Conservation (phyloP, 2,329 filamentous ascomycete genomes). For the Boeremia lycopersici region DNA sequence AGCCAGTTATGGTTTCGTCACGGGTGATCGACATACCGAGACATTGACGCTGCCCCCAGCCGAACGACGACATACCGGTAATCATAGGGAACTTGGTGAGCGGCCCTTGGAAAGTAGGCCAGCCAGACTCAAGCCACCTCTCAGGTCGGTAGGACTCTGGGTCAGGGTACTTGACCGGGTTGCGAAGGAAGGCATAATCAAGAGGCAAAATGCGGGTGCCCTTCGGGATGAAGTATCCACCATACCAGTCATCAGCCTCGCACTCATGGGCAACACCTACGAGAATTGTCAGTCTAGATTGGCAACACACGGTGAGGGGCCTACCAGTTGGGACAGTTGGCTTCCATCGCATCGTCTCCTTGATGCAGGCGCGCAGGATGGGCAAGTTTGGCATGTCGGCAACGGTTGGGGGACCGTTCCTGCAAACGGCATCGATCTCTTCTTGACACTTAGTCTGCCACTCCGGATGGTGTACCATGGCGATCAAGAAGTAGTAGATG, state of each 20-base stretch:
- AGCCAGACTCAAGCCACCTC: conserved; percentile 66
- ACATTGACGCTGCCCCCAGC: conserved; percentile 67
- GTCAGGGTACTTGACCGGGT: conserved; percentile 65
- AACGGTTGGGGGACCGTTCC: conserved; percentile 35
- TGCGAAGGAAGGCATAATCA: conserved; percentile 48
- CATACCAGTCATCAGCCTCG: conserved; percentile 58
- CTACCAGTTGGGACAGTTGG: conserved; percentile 53
- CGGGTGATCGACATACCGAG: conserved; percentile 68
- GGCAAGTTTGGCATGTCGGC: conserved; percentile 52
- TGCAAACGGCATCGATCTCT: conserved; percentile 40
- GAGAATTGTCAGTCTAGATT: not conserved
- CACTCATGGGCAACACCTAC: conserved; percentile 58
- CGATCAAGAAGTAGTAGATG: conserved; percentile 47
- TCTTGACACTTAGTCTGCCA: conserved; percentile 45
- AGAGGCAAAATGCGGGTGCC: conserved; percentile 49
- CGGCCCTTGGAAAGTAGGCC: conserved; percentile 69
- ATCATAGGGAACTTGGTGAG: conserved; percentile 68
- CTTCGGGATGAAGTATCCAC: conserved; percentile 57
- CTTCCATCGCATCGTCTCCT: conserved; percentile 53
- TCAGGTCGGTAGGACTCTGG: conserved; percentile 68
- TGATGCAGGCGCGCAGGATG: conserved; percentile 55
- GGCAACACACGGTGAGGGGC: conserved; percentile 3
- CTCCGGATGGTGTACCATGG: conserved; percentile 46
- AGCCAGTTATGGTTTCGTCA: conserved; percentile 58
- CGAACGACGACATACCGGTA: conserved; percentile 68